Conservation (phyloP, 2,329 filamentous ascomycete genomes). For the Cercospora canescens region DNA sequence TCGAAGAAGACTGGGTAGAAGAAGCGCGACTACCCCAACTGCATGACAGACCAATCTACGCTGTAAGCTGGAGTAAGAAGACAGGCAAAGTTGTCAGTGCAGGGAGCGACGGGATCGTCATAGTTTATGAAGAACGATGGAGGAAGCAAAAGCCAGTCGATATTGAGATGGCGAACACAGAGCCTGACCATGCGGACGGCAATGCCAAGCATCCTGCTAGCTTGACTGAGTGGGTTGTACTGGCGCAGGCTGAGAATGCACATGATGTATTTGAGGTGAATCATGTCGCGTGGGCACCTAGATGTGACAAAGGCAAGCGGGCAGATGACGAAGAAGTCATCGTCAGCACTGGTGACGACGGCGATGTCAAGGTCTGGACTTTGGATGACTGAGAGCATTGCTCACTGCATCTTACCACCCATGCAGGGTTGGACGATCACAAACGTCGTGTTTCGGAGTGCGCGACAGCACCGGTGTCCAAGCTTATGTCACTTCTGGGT, state of each 20-base stretch:
- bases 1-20: slow-evolving; percentile 82
- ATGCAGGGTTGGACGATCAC: too few relatives aligned
- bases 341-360: slow-evolving; percentile 89
- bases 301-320: slow-evolving; percentile 66
- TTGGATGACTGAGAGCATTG: slow-evolving; percentile 41
- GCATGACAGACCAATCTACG: slow-evolving; percentile 82
- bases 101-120: slow-evolving; percentile 81
- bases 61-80: slow-evolving; percentile 76
- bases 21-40: slow-evolving; percentile 71
- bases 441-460: too few relatives aligned
- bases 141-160: slow-evolving; percentile 28
- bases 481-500: too few relatives aligned
- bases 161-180: slow-evolving; percentile 26
- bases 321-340: slow-evolving; percentile 77
- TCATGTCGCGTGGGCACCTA: slow-evolving; percentile 81
- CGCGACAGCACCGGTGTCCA: too few relatives aligned
- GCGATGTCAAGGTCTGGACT: slow-evolving; percentile 80
- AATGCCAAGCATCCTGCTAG: slow-evolving; percentile 6
- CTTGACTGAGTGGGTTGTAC: slow-evolving; percentile 67
- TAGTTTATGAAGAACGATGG: slow-evolving; percentile 71
- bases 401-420: too few relatives aligned
- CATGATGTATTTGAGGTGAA: slow-evolving; percentile 96
- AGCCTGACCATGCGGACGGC: slow-evolving; percentile 19
- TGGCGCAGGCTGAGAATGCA: slow-evolving; percentile 69
- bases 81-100: slow-evolving; percentile 82